Percentiles rank a stretch among this genome's conserved stretches.
phyloP scores from a whole-genome alignment of 257 asterid genomes.

The Avicennia marina region DNA sequence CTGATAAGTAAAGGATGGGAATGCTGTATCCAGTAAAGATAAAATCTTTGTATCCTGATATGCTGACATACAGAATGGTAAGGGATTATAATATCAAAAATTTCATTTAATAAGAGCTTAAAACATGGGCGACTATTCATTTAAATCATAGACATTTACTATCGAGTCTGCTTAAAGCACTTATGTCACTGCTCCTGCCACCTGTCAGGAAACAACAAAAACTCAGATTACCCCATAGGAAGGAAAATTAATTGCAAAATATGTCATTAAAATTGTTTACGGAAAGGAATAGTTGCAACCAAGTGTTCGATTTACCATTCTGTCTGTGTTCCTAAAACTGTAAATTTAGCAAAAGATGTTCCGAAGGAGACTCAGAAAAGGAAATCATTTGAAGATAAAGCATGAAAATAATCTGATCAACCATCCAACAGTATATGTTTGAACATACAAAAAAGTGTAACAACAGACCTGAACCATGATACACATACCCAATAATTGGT shows the following conservation, averaged over 20 bases:
- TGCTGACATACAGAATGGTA: slow-evolving; percentile 3
- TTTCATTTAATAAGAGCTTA: not conserved
- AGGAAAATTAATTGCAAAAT: not conserved
- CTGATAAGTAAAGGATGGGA: no score
- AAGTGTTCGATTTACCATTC: not conserved
- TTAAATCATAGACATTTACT: slow-evolving; percentile 34
- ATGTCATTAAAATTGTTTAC: not conserved
- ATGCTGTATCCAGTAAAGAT: no score
- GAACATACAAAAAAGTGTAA: no score
- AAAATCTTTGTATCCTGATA: not conserved
- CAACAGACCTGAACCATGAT: slow-evolving; percentile 76
- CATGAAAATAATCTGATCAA: no score
- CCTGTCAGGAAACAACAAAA: slow-evolving; percentile 39
- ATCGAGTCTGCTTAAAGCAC: slow-evolving; percentile 56
- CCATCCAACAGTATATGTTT: no score
- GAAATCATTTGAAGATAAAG: no score
- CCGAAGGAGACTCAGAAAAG: not conserved
- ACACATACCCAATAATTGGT: slow-evolving; percentile 73
- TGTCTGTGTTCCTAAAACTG: not conserved
- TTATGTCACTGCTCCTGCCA: slow-evolving; percentile 47
- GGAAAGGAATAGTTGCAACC: not conserved
- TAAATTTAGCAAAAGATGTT: not conserved
- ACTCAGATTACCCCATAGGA: slow-evolving; percentile 16
- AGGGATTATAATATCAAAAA: not conserved
- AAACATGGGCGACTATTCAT: not conserved